Conservation (phyloP, 495 filamentous ascomycete genomes). For the Lophiotrema nucula region DNA sequence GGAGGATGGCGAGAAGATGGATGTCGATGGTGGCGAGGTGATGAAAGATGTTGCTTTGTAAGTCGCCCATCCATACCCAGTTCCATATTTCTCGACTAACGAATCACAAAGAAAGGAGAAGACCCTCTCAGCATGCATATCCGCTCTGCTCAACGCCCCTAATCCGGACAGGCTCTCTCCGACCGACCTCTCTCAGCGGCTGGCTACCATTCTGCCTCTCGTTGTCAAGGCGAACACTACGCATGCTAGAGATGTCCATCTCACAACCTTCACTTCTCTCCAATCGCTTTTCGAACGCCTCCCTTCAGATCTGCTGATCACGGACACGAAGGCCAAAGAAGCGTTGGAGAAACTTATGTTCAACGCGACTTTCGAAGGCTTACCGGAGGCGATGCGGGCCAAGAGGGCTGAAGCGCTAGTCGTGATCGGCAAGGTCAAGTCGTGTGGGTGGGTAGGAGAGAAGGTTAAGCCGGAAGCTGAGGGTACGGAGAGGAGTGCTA, state of each 20-base stretch:
- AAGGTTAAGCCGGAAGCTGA: slow-evolving; percentile 22
- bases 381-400: slow-evolving; percentile 33
- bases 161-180: slow-evolving; percentile 1
- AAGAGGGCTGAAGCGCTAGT: slow-evolving; percentile 32
- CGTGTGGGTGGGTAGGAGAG: slow-evolving; percentile 21
- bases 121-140: slow-evolving; percentile 27
- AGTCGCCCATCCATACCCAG: slow-evolving; percentile 4
- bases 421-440: slow-evolving; percentile 11
- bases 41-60: slow-evolving; percentile 28
- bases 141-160: slow-evolving; percentile 9
- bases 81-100: slow-evolving; percentile 2
- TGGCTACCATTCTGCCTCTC: slow-evolving; percentile 15
- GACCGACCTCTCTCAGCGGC: slow-evolving; percentile 6
- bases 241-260: slow-evolving; percentile 23
- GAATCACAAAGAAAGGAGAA: slow-evolving; percentile 25
- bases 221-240: slow-evolving; percentile 14
- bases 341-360: slow-evolving; percentile 28
- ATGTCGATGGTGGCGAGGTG: slow-evolving; percentile 50
- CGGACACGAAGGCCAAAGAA: neutral
- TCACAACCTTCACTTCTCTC: slow-evolving; percentile 28
- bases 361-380: slow-evolving; percentile 26
- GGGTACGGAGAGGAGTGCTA: slow-evolving; percentile 28
- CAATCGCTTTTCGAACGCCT: slow-evolving; percentile 26
- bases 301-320: neutral
- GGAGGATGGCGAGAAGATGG: slow-evolving; percentile 55